phyloP scores from a whole-genome alignment of 2,329 filamentous ascomycete genomes.

The Aspergillus spinulosporus region DNA sequence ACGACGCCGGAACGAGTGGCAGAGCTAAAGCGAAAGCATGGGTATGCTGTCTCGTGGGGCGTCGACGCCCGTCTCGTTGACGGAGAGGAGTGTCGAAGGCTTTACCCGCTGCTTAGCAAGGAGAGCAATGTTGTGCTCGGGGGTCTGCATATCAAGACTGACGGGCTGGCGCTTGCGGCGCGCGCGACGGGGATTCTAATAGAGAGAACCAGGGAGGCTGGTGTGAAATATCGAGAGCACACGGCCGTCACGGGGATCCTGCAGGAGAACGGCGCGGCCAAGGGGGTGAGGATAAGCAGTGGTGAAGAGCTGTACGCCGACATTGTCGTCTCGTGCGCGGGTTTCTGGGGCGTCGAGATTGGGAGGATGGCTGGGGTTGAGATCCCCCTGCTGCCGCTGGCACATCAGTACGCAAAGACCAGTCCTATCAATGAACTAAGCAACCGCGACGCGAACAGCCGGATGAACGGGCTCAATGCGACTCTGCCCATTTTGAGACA shows the following conservation, averaged over 20 bases:
- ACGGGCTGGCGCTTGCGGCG: constrained; percentile 62
- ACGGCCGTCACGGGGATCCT: constrained; percentile 62
- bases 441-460: constrained; percentile 40
- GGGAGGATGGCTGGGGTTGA: constrained; percentile 61
- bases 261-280: constrained; percentile 51
- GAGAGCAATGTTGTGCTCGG: constrained; percentile 56
- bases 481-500: constrained; percentile 60
- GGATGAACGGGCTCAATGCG: constrained; percentile 50
- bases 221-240: constrained; percentile 58
- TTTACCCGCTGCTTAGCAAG: constrained; percentile 56
- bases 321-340: constrained; percentile 63
- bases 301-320: constrained; percentile 56
- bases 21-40: constrained; percentile 64
- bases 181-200: constrained; percentile 64
- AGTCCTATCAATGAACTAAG: constrained; percentile 51
- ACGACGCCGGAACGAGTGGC: constrained; percentile 60
- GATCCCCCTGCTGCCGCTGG: constrained; percentile 61
- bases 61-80: constrained; percentile 56
- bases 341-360: constrained; percentile 67
- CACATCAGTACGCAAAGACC: constrained; percentile 65
- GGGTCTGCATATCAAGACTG: constrained; percentile 61
- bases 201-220: constrained; percentile 57
- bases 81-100: constrained; percentile 53
- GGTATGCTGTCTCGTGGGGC: constrained; percentile 62
- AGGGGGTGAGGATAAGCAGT: constrained; percentile 55